phyloP scores from a whole-genome alignment of 1,139 yeast species.

The Lodderomyces metapsilosis region DNA sequence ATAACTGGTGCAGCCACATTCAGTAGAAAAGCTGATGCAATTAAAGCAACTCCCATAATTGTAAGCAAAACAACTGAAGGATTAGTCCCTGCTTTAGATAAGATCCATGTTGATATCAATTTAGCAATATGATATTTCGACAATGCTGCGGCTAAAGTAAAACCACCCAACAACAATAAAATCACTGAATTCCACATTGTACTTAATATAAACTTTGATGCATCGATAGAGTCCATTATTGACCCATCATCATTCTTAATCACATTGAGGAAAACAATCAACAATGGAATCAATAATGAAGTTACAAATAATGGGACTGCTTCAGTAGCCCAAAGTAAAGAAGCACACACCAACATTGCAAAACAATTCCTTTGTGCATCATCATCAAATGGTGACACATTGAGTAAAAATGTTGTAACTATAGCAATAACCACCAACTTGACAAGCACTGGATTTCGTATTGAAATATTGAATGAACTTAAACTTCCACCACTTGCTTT shows the following conservation, averaged over 20 bases:
- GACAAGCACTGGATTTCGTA: conserved; percentile 41
- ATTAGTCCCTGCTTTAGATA: conserved; percentile 63
- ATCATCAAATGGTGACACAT: conserved; percentile 58
- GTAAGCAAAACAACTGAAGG: conserved; percentile 63
- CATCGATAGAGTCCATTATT: conserved; percentile 50
- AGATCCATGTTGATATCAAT: conserved; percentile 62
- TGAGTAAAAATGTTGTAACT: conserved; percentile 48
- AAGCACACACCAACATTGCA: conserved; percentile 68
- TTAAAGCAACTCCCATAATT: conserved; percentile 66
- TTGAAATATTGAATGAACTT: conserved; percentile 35
- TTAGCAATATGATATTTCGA: conserved; percentile 71
- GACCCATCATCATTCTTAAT: conserved; percentile 57
- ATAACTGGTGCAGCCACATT: conserved; percentile 79
- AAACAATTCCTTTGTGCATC: conserved; percentile 62
- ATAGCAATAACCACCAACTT: conserved; percentile 46
- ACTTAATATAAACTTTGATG: conserved; percentile 54
- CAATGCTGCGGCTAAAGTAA: conserved; percentile 70
- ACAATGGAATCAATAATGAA: conserved; percentile 60
- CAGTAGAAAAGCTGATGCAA: conserved; percentile 76
- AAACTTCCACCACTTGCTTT: conserved; percentile 13
- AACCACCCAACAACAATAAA: conserved; percentile 68
- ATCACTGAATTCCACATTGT: conserved; percentile 78
- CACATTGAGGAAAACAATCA: conserved; percentile 54
- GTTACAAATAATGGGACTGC: conserved; percentile 70
- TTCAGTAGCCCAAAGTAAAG: conserved; percentile 72